These are phyloP conservation scores for Penicillium lagena DNA, from an alignment of 495 filamentous ascomycete species.

Conservation along the genomic window DNA sequence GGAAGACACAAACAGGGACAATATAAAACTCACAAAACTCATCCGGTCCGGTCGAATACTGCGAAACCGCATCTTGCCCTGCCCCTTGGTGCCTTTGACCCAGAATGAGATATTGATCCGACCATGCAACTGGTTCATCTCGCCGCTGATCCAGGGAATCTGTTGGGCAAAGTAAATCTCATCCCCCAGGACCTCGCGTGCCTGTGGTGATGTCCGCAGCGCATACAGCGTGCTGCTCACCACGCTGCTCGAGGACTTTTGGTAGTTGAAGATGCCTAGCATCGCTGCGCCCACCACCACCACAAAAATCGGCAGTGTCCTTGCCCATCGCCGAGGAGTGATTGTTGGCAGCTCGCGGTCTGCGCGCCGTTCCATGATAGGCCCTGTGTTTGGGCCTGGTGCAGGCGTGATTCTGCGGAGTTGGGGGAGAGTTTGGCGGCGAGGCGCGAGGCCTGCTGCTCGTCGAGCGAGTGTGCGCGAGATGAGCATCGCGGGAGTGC, in stretches of 20 bases:
- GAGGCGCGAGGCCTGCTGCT: no score
- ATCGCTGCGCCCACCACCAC: slow-evolving; percentile 55
- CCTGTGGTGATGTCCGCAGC: slow-evolving; percentile 69
- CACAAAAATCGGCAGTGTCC: slow-evolving; percentile 52
- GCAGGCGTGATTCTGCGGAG: slow-evolving; percentile 44
- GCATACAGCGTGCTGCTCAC: slow-evolving; percentile 85
- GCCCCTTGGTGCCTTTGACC: slow-evolving; percentile 73
- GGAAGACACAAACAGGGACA: background rate
- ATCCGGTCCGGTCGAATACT: slow-evolving; percentile 65
- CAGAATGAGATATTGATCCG: slow-evolving; percentile 79
- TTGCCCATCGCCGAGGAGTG: slow-evolving; percentile 37
- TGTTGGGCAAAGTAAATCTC: slow-evolving; percentile 85
- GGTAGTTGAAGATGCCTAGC: slow-evolving; percentile 96
- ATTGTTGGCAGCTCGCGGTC: slow-evolving; percentile 69
- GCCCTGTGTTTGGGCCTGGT: slow-evolving; percentile 48
- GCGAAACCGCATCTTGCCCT: slow-evolving; percentile 74
- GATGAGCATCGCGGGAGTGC: no score
- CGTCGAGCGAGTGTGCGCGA: no score
- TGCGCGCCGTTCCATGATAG: slow-evolving; percentile 70
- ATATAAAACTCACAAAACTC: slow-evolving; percentile 58
- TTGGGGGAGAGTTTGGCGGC: slow-evolving; percentile 7
- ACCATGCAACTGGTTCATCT: slow-evolving; percentile 92
- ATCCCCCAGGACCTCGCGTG: slow-evolving; percentile 74
- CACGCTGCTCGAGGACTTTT: slow-evolving; percentile 77
- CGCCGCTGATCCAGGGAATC: slow-evolving; percentile 89